These are phyloP conservation scores for Boletus pseudopeckii DNA, from an alignment of 768 basidiomycete genomes.

Conservation along the genomic window DNA sequence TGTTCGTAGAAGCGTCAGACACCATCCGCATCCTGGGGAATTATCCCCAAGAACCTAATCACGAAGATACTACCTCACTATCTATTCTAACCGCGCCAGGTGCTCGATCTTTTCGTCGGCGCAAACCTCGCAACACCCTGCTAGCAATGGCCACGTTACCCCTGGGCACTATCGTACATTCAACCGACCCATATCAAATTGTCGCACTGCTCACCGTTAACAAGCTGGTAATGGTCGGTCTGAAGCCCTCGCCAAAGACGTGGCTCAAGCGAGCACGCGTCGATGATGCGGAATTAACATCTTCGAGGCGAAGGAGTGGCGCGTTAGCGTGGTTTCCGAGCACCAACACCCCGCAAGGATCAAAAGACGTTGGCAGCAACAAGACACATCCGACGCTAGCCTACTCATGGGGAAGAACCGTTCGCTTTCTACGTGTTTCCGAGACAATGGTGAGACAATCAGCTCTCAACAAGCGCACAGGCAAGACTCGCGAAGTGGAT, in stretches of 20 bases:
- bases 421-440: constrained; percentile 64
- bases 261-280: constrained; percentile 78
- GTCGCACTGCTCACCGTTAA: constrained; percentile 84
- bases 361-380: constrained; percentile 13
- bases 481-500: constrained; percentile 57
- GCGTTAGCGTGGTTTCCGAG: constrained; percentile 83
- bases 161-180: constrained; percentile 66
- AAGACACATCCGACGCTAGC: constrained; percentile 63
- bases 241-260: constrained; percentile 89
- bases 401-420: constrained; percentile 76
- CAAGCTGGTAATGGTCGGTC: constrained; percentile 89
- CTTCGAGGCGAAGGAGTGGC: constrained; percentile 54
- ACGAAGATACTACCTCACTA: constrained; percentile 2
- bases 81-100: constrained; percentile 19
- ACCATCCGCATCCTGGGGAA: constrained; percentile 90
- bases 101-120: constrained; percentile 38
- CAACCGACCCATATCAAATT: constrained; percentile 76
- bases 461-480: constrained; percentile 50
- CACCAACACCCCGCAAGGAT: constrained; percentile 30
- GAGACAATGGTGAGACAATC: constrained; percentile 55
- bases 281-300: constrained; percentile 39
- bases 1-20: constrained; percentile 94
- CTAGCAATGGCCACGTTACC: constrained; percentile 82
- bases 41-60: constrained; percentile 57
- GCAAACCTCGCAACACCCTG: constrained; percentile 59